Conservation (phyloP, 371 early-diverging fungal species). For the Mortierella sp. region DNA sequence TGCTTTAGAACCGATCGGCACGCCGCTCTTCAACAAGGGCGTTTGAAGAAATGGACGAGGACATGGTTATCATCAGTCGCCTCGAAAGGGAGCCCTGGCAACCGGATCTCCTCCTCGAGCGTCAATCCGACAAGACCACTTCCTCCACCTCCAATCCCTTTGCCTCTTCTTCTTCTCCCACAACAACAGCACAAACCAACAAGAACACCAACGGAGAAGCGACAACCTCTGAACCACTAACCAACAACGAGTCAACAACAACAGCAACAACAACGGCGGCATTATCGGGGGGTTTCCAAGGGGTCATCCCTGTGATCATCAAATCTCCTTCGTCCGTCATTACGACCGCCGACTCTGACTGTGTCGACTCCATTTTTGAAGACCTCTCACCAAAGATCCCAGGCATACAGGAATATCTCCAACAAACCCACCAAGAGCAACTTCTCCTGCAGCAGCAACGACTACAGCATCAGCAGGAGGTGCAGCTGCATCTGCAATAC, state of each 20-base stretch:
- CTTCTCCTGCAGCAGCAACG: constrained; percentile 40
- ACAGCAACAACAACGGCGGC: background rate
- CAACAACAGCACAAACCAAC: background rate
- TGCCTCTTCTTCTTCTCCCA: background rate
- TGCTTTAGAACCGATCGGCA: constrained; percentile 35
- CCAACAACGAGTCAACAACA: constrained; percentile 6
- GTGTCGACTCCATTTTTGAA: constrained; percentile 38
- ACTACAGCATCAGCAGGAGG: constrained; percentile 25
- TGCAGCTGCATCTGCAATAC: constrained; percentile 40
- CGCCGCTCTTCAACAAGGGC: constrained; percentile 35
- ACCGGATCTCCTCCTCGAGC: constrained; percentile 53
- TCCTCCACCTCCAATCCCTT: background rate
- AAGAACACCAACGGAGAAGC: background rate
- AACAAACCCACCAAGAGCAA: constrained; percentile 45
- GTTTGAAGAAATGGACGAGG: constrained; percentile 51
- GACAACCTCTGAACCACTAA: background rate
- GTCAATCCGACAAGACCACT: constrained; percentile 30
- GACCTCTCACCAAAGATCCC: constrained; percentile 23
- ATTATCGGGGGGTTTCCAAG: constrained; percentile 30
- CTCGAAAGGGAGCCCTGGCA: constrained; percentile 60
- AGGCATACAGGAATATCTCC: constrained; percentile 49
- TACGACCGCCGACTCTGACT: constrained; percentile 44
- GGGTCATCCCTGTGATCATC: constrained; percentile 46
- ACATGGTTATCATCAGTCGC: constrained; percentile 48
- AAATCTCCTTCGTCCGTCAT: constrained; percentile 51